Evolutionary conservation across 1,139 yeast species (phyloP).

Genomic region (Sugiyamaella xylanicola): DNA sequence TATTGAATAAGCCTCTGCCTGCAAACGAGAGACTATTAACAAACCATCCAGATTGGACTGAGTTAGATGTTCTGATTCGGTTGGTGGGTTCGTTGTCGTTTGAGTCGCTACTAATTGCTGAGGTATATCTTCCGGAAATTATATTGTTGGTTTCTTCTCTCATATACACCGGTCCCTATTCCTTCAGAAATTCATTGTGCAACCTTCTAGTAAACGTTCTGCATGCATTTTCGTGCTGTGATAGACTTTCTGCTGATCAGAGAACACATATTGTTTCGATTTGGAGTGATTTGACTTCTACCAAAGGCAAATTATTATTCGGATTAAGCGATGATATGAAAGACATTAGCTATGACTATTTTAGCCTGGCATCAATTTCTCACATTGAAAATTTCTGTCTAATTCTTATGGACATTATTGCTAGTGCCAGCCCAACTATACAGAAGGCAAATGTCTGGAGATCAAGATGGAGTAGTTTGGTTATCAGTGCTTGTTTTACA

Average conservation of each 20-base stretch:
- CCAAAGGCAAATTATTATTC: conserved; percentile 72
- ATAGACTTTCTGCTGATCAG: conserved; percentile 51
- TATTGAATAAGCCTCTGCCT: conserved; percentile 53
- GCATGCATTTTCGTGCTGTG: conserved; percentile 69
- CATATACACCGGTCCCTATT: conserved; percentile 72
- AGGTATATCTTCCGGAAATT: conserved; percentile 71
- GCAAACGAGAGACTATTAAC: conserved; percentile 46
- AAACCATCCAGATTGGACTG: conserved; percentile 69
- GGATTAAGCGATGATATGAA: conserved; percentile 72
- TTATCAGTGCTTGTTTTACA: conserved; percentile 63
- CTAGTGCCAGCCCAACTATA: conserved; percentile 48
- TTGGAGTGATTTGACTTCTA: conserved; percentile 64
- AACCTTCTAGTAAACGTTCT: conserved; percentile 67
- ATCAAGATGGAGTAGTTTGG: conserved; percentile 68
- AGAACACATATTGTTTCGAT: conserved; percentile 53
- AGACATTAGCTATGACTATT: conserved; percentile 46
- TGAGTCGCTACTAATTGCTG: conserved; percentile 67
- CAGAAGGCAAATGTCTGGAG: conserved; percentile 60
- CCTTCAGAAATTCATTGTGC: conserved; percentile 67
- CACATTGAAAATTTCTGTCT: conserved; percentile 68
- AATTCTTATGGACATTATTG: conserved; percentile 60
- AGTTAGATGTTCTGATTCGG: conserved; percentile 67
- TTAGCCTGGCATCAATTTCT: conserved; percentile 54
- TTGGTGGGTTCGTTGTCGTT: conserved; percentile 70
- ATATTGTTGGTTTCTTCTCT: conserved; percentile 69